Evolutionary conservation across 768 basidiomycete genomes (phyloP), one percentile per base, ranked within the genome.

Genomic region (Lactarius hengduanensis): DNA sequence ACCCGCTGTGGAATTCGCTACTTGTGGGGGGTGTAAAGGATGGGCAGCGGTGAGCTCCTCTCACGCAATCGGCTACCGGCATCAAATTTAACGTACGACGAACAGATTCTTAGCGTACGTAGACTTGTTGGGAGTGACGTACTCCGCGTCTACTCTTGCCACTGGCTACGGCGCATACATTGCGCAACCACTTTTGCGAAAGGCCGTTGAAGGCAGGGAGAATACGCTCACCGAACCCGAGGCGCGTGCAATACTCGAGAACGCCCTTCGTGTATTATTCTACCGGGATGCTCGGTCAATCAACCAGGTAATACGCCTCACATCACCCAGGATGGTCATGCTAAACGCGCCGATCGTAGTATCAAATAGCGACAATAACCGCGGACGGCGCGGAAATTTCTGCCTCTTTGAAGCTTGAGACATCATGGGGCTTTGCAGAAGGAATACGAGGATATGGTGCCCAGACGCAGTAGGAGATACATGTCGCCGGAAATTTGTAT

Each of bases 121-220:
- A 56, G 96, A 99, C 77, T 82, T 98, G 7, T 82, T 96, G 26
- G 97, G 96, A n/a, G 96, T 94, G 32, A 99, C 97, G 0, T 98
- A 98, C 76, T 83, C 90, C 10, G 87, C 96, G 3, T 89, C 94
- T 16, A 95, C 95, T 6, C 84, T 99, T 26, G 97, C 96, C 3
- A 98, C 97, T 0, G 96, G 97, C 0, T 97, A 92, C 77, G 97
- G 96, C 16, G 83, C 88, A 7, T 89, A 95, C 76, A 91, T 99
- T 61, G 97, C 97, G 7, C 90, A 94, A 72, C 97, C 97, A 0
- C 79, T 99, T 6, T 83, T 99, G 22, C 87, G 97, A 40, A 90
- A 90, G 68, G 94, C 91, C 16, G 94, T 96, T 47, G 96, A 99
- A 77, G 90, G 89, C 3, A 80, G 82, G 28, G 90, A 92, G 71